Evolutionary conservation across 495 filamentous ascomycete genomes (phyloP).

Genomic region (Penicillium diatomitis): DNA sequence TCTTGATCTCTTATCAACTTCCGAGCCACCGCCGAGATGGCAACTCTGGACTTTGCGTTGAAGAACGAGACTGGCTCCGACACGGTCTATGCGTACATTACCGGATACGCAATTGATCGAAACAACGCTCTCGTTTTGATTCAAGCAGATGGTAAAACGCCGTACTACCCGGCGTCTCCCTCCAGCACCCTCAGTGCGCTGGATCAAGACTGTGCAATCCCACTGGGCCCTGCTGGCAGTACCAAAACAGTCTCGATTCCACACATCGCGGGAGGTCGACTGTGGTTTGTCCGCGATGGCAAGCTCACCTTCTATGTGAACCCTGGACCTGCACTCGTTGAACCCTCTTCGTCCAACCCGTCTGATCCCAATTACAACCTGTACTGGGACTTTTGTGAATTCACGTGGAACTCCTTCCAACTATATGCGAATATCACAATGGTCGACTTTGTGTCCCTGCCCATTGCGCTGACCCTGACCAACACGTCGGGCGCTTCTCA

Average conservation of each 20-base stretch:
- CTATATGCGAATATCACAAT: conserved; percentile 68
- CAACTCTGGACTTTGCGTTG: conserved; percentile 48
- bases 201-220: conserved; percentile 49
- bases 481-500: conserved; percentile 43
- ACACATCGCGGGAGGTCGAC: conserved; percentile 55
- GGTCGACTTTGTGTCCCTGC: conserved; percentile 64
- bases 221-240: conserved; percentile 49
- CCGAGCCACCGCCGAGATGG: conserved; percentile 13
- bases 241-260: conserved; percentile 55
- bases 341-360: conserved; percentile 58
- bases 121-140: conserved; percentile 52
- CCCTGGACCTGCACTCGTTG: conserved; percentile 58
- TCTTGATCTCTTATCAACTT: not conserved
- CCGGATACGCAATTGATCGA: conserved; percentile 53
- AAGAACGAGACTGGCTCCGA: conserved; percentile 54
- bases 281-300: conserved; percentile 58
- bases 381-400: conserved; percentile 63
- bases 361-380: conserved; percentile 57
- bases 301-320: conserved; percentile 63
- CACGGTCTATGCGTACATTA: conserved; percentile 62
- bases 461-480: conserved; percentile 52
- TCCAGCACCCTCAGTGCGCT: conserved; percentile 35
- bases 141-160: conserved; percentile 47
- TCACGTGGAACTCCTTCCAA: conserved; percentile 58
- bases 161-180: conserved; percentile 47